phyloP scores from a whole-genome alignment of 179 eudicot species.

The Amaranthus tricolor region DNA sequence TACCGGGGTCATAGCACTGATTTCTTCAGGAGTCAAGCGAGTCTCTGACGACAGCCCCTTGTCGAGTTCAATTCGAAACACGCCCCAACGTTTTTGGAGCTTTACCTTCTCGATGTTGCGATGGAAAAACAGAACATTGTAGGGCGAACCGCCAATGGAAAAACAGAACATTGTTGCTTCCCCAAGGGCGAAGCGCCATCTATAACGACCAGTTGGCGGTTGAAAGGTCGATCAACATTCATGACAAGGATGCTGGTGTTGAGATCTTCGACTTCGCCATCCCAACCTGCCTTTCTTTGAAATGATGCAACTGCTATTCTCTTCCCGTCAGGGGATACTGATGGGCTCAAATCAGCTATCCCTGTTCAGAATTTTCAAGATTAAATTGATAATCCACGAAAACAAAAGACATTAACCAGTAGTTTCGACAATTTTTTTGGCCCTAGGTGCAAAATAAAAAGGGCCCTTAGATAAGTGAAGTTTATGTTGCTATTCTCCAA shows the following conservation, averaged over 20 bases:
- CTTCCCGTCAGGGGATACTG: slow-evolving; percentile 17
- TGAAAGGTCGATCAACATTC: neutral
- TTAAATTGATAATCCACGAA: neutral
- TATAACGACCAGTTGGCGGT: neutral
- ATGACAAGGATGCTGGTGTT: slow-evolving; percentile 13
- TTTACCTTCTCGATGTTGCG: slow-evolving; percentile 15
- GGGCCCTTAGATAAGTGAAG: no score
- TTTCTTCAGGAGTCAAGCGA: slow-evolving; percentile 7
- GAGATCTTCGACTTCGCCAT: slow-evolving; percentile 15
- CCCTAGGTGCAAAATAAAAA: no score
- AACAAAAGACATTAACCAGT: no score
- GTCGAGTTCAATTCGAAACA: slow-evolving; percentile 2
- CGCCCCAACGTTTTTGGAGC: slow-evolving; percentile 7
- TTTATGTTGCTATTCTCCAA: no score
- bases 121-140: slow-evolving; percentile 15
- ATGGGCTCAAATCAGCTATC: slow-evolving; percentile 10
- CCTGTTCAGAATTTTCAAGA: neutral
- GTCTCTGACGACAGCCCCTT: neutral
- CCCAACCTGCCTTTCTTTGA: slow-evolving; percentile 17
- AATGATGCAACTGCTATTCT: slow-evolving; percentile 17
- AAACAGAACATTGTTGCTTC: slow-evolving; percentile 8
- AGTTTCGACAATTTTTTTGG: no score
- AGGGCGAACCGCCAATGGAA: slow-evolving; percentile 25
- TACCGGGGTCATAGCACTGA: slow-evolving; percentile 22
- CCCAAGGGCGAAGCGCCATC: slow-evolving; percentile 28